Evolutionary conservation across 257 asterid species (phyloP).

Genomic region (Echium plantagineum): DNA sequence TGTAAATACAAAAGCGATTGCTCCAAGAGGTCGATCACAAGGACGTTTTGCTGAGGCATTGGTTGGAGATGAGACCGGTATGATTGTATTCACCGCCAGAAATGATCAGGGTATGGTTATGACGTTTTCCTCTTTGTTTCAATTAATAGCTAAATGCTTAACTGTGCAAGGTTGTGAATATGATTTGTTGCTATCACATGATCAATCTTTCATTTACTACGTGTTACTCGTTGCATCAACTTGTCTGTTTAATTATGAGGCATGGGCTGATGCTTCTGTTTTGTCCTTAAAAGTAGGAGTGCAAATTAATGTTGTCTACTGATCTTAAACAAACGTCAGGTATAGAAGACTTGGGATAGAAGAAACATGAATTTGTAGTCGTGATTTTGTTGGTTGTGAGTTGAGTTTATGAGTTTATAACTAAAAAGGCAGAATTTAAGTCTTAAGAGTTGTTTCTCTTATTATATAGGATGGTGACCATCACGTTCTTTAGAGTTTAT

Average conservation of each 20-base stretch:
- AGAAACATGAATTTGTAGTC: too few species aligned
- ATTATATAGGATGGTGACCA: too few species aligned
- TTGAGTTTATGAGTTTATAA: too few species aligned
- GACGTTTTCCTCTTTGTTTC: not conserved
- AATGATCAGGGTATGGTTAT: conserved; percentile 29
- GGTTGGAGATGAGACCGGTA: conserved; percentile 39
- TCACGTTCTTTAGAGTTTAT: too few species aligned
- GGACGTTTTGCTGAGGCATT: conserved; percentile 26
- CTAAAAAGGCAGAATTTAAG: too few species aligned
- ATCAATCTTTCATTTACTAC: not conserved
- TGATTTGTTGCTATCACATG: not conserved
- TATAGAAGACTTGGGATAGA: too few species aligned
- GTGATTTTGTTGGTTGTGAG: too few species aligned
- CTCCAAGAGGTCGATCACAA: conserved; percentile 18
- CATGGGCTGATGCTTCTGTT: not conserved
- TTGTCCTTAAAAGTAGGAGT: not conserved
- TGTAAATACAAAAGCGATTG: conserved; percentile 19
- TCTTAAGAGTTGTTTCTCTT: too few species aligned
- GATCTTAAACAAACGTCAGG: too few species aligned
- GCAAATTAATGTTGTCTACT: too few species aligned
- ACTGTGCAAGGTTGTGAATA: not conserved
- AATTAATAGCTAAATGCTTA: not conserved
- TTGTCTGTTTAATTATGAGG: not conserved
- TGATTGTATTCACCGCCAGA: conserved; percentile 30
- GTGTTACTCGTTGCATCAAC: not conserved